A percentile compares a stretch with the other conserved stretches of the same genome.
Evolutionary conservation across 2,329 filamentous ascomycete species (phyloP).

Genomic region (Colletotrichum sp.): DNA sequence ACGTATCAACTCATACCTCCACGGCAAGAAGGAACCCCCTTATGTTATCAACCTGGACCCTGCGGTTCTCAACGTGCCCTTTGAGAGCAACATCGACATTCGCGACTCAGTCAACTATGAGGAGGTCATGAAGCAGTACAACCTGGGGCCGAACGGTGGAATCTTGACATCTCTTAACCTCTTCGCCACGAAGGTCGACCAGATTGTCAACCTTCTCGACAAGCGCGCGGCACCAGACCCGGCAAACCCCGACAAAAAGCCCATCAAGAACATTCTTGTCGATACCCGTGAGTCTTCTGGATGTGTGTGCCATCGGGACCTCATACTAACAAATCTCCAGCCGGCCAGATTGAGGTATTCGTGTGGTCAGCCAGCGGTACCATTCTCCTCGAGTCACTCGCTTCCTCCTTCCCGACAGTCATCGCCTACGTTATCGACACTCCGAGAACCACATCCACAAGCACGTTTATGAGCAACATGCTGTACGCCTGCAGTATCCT

Average conservation of each 20-base stretch:
- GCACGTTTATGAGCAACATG: conserved; percentile 99
- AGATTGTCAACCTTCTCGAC: conserved; percentile 87
- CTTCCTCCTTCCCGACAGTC: conserved; percentile 93
- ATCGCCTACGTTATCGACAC: conserved; percentile 98
- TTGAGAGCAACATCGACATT: conserved; percentile 98
- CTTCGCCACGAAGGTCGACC: conserved; percentile 97
- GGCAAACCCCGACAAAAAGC: conserved; percentile 62
- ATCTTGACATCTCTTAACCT: conserved; percentile 96
- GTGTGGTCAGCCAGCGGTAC: conserved; percentile 97
- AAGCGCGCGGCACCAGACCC: conserved; percentile 77
- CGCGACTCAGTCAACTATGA: conserved; percentile 99
- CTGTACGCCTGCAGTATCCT: conserved; percentile 98
- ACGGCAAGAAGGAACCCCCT: conserved; percentile 78
- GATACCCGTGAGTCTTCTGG: conserved; percentile 68
- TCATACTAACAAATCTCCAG: conserved; percentile 22
- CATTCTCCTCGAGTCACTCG: conserved; percentile 90
- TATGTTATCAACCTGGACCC: conserved; percentile 98
- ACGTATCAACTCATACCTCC: conserved; percentile 91
- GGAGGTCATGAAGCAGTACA: conserved; percentile 99
- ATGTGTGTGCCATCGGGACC: no score
- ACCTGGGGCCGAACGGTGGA: conserved; percentile 94
- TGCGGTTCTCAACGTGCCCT: conserved; percentile 90
- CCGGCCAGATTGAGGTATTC: conserved; percentile 98
- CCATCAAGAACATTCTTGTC: conserved; percentile 84
- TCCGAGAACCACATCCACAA: conserved; percentile 88